Evolutionary conservation across 495 filamentous ascomycete species (phyloP).

Genomic region (Penicillium parvum): DNA sequence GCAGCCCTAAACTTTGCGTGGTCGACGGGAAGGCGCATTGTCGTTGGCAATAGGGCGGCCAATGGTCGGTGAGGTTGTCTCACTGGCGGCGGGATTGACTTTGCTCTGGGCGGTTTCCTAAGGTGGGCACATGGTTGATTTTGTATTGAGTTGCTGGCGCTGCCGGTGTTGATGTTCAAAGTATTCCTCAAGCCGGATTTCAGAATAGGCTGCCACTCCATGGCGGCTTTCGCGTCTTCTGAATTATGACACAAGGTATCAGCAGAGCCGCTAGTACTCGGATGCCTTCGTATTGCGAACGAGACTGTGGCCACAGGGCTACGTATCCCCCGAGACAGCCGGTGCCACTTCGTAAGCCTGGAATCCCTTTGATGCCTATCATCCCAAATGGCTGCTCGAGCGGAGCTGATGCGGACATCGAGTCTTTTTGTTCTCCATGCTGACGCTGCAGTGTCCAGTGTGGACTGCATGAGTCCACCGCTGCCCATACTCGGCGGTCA

Average conservation of each 20-base stretch:
- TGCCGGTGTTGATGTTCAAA: too few species aligned
- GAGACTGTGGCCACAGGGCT: not conserved
- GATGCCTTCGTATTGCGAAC: conserved; percentile 1
- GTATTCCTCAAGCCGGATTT: too few species aligned
- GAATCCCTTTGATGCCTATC: too few species aligned
- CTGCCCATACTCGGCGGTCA: not conserved
- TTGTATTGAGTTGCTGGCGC: too few species aligned
- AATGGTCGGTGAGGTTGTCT: too few species aligned
- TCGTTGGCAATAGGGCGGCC: not conserved
- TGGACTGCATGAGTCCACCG: not conserved
- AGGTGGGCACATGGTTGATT: too few species aligned
- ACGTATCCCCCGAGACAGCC: too few species aligned
- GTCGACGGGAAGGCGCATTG: not conserved
- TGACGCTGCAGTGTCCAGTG: not conserved
- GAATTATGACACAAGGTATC: too few species aligned
- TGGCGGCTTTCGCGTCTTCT: not conserved
- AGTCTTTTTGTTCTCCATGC: conserved; percentile 9
- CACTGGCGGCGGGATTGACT: too few species aligned
- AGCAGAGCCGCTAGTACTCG: conserved; percentile 7
- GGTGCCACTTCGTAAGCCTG: conserved; percentile 1
- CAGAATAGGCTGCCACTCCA: not conserved
- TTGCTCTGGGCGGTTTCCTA: too few species aligned
- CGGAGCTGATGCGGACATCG: conserved; percentile 10
- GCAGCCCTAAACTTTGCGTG: conserved; percentile 8
- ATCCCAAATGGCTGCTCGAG: not conserved